Evolutionary conservation across 2,329 filamentous ascomycete species (phyloP).

Genomic region (Knoxdaviesia capensis): DNA sequence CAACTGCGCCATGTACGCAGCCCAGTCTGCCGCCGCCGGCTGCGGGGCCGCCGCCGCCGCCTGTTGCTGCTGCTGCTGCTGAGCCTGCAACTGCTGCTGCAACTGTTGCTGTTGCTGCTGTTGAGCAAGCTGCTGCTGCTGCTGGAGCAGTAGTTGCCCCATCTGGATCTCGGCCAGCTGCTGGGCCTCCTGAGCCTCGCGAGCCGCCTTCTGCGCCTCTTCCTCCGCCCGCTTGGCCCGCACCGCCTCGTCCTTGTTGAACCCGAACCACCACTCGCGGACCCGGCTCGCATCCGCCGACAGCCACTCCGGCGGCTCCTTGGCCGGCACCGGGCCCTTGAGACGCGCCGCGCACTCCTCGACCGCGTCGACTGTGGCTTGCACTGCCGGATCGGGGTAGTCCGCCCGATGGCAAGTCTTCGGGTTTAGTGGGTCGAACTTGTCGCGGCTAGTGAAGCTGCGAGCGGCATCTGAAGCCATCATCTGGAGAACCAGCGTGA

Average conservation of each 20-base stretch:
- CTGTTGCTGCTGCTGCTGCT: neutral
- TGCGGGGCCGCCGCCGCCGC: neutral
- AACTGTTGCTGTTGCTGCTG: conserved; percentile 5
- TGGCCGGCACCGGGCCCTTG: conserved; percentile 25
- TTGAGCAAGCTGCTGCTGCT: conserved; percentile 7
- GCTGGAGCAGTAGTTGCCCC: conserved; percentile 5
- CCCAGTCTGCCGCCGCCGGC: conserved; percentile 2
- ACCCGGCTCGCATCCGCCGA: conserved; percentile 22
- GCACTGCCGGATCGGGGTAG: conserved; percentile 21
- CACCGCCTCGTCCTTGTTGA: conserved; percentile 17
- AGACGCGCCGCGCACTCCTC: conserved; percentile 21
- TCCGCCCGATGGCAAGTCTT: conserved; percentile 12
- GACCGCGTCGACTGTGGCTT: conserved; percentile 20
- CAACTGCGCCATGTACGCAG: conserved; percentile 2
- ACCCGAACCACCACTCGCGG: conserved; percentile 32
- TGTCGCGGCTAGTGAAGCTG: conserved; percentile 21
- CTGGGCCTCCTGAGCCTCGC: conserved; percentile 5
- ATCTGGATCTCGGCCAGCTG: conserved; percentile 1
- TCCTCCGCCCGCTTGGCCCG: conserved; percentile 12
- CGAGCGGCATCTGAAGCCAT: conserved; percentile 22
- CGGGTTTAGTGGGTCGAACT: conserved; percentile 7
- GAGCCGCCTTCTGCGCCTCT: conserved; percentile 10
- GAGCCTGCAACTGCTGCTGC: conserved; percentile 11
- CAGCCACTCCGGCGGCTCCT: conserved; percentile 31
- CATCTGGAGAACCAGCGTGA: conserved; percentile 10